Evolutionary conservation across 2,329 filamentous ascomycete species (phyloP).

Genomic region (Ascochyta clinopodiicola): DNA sequence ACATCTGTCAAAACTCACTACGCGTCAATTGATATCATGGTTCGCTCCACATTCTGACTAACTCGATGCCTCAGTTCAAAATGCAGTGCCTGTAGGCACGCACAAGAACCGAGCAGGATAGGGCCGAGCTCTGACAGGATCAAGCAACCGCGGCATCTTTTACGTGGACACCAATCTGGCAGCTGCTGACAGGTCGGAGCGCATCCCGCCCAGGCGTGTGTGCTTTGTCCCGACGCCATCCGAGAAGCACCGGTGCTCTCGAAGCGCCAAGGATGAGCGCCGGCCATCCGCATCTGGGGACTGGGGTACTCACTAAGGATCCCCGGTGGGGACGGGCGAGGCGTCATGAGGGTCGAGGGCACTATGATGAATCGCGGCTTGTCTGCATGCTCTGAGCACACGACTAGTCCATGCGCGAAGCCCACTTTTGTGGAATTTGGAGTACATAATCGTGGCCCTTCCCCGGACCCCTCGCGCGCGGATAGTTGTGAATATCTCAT

Average conservation of each 20-base stretch:
- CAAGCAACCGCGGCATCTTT: conserved; percentile 29
- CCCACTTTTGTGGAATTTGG: conserved; percentile 43
- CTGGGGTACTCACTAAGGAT: conserved; percentile 46
- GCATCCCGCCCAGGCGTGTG: conserved; percentile 23
- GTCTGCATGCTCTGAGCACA: conserved; percentile 37
- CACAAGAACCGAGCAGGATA: conserved; percentile 7
- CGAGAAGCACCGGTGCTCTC: conserved; percentile 39
- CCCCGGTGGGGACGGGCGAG: conserved; percentile 42
- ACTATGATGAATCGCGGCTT: conserved; percentile 40
- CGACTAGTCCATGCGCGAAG: conserved; percentile 34
- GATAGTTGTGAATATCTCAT: conserved; percentile 20
- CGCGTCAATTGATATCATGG: conserved; percentile 16
- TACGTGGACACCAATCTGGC: conserved; percentile 10
- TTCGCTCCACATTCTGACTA: conserved; percentile 21
- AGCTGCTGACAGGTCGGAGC: conserved; percentile 36
- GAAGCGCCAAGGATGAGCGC: conserved; percentile 38
- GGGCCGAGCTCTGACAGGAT: conserved; percentile 17
- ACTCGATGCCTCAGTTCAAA: conserved; percentile 11
- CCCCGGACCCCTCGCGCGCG: conserved; percentile 37
- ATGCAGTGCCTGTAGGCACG: background rate
- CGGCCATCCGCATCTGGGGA: conserved; percentile 46
- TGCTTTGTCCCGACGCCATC: conserved; percentile 41
- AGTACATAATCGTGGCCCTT: conserved; percentile 42
- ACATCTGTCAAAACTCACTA: conserved; percentile 1
- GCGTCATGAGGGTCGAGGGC: conserved; percentile 46